Conservation (phyloP, 495 filamentous ascomycete species). For the Aspergillus heteromorphus region DNA sequence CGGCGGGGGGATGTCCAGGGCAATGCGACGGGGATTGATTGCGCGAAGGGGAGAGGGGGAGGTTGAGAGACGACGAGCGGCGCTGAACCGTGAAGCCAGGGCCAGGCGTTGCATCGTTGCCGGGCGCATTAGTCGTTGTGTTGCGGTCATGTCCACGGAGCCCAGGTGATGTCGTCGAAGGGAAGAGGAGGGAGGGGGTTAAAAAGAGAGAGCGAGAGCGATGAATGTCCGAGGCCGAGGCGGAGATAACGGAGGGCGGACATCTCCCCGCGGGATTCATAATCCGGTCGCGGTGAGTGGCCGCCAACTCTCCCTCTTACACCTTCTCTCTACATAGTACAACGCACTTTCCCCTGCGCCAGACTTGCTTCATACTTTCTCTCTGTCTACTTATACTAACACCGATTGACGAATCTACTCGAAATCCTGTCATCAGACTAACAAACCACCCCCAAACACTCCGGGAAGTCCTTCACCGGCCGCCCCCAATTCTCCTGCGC, state of each 20-base stretch:
- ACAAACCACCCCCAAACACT: no score
- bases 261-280: background rate
- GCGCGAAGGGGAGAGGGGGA: constrained; percentile 20
- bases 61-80: no score
- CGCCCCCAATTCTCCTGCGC: no score
- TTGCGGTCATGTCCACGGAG: background rate
- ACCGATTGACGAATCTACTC: no score
- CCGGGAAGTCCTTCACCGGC: no score
- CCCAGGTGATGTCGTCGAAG: background rate
- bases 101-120: constrained; percentile 4
- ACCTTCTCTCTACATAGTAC: no score
- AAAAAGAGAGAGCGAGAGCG: background rate
- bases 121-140: background rate
- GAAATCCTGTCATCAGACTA: no score
- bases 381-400: no score
- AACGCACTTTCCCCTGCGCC: no score
- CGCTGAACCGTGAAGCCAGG: constrained; percentile 2
- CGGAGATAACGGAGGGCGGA: background rate
- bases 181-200: background rate
- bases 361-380: no score
- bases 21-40: constrained; percentile 22
- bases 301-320: no score
- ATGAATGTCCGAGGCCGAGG: background rate
- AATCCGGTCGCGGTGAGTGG: background rate
- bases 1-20: constrained; percentile 37